A percentile compares a stretch with the other conserved stretches of the same genome.
Conservation (phyloP, 192 early-diverging fungal species). For the Coemansia nantahalensis region DNA sequence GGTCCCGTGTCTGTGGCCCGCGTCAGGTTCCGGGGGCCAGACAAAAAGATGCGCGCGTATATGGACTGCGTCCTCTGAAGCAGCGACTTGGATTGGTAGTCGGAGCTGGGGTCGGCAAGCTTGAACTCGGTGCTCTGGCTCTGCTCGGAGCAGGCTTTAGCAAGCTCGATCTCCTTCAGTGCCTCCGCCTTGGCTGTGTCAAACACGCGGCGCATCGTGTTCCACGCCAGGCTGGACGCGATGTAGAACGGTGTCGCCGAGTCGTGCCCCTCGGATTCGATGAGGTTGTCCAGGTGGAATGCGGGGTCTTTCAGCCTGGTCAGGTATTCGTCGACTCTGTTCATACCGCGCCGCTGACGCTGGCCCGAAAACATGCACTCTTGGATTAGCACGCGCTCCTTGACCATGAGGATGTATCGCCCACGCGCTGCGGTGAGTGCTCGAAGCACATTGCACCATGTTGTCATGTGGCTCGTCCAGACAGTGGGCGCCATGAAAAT, state of each 20-base stretch:
- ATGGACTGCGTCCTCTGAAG: slow-evolving; percentile 14
- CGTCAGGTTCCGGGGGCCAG: slow-evolving; percentile 13
- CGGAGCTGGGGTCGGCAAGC: background rate
- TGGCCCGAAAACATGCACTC: slow-evolving; percentile 50
- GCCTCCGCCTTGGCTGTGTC: slow-evolving; percentile 4
- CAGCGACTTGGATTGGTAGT: slow-evolving; percentile 10
- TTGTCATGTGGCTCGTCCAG: slow-evolving; percentile 38
- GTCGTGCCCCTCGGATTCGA: slow-evolving; percentile 7
- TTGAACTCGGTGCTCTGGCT: slow-evolving; percentile 3
- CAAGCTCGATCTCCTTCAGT: slow-evolving; percentile 6
- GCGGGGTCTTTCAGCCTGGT: slow-evolving; percentile 10
- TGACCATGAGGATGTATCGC: slow-evolving; percentile 33
- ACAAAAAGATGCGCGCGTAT: slow-evolving; percentile 17
- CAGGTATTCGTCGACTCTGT: slow-evolving; percentile 39
- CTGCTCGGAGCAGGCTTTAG: slow-evolving; percentile 9
- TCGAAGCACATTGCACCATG: slow-evolving; percentile 44
- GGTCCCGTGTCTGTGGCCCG: slow-evolving; percentile 9
- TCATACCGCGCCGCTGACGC: slow-evolving; percentile 36
- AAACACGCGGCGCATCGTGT: slow-evolving; percentile 35
- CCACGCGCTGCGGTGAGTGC: slow-evolving; percentile 43
- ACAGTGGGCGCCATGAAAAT: slow-evolving; percentile 18
- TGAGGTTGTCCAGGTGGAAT: slow-evolving; percentile 11
- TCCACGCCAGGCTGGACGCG: slow-evolving; percentile 35
- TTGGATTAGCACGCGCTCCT: slow-evolving; percentile 46
- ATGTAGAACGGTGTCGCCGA: slow-evolving; percentile 36